Evolutionary conservation across 768 basidiomycete genomes (phyloP).

Genomic region (Psilocybe sp.): DNA sequence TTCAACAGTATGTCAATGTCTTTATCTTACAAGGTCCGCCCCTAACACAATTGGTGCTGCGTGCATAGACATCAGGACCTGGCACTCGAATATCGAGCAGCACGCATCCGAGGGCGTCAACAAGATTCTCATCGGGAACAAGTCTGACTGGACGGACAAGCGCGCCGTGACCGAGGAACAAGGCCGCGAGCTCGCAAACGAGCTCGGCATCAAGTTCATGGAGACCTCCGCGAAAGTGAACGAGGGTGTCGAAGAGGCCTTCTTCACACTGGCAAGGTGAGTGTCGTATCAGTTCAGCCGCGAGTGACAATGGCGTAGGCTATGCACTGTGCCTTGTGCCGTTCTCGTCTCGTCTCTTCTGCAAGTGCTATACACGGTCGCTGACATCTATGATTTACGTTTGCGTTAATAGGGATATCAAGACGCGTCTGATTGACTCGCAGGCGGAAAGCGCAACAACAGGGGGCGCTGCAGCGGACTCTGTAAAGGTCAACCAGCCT

Average conservation of each 20-base stretch:
- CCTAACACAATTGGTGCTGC: background rate
- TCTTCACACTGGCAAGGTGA: conserved; percentile 94
- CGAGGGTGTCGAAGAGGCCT: conserved; percentile 97
- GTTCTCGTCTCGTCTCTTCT: background rate
- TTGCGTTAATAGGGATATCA: conserved; percentile 75
- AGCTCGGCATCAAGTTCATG: conserved; percentile 95
- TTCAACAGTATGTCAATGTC: conserved; percentile 79
- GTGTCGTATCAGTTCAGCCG: background rate
- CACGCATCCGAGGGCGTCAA: conserved; percentile 99
- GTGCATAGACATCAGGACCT: conserved; percentile 87
- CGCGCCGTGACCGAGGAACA: conserved; percentile 88
- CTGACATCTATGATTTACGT: background rate
- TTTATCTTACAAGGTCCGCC: background rate
- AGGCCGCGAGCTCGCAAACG: conserved; percentile 87
- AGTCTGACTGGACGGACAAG: conserved; percentile 98
- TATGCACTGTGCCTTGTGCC: background rate
- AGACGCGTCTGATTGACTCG: conserved; percentile 94
- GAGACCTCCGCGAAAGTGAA: conserved; percentile 98
- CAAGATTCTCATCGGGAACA: conserved; percentile 99
- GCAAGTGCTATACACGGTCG: too few relatives aligned
- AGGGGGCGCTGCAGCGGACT: conserved; percentile 45
- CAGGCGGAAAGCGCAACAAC: conserved; percentile 58
- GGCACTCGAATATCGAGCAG: conserved; percentile 98
- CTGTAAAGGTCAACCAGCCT: conserved; percentile 67
- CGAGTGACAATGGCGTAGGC: too few relatives aligned